Evolutionary conservation across 768 basidiomycete genomes (phyloP).

Genomic region (Sporobolomyces phaffii): DNA sequence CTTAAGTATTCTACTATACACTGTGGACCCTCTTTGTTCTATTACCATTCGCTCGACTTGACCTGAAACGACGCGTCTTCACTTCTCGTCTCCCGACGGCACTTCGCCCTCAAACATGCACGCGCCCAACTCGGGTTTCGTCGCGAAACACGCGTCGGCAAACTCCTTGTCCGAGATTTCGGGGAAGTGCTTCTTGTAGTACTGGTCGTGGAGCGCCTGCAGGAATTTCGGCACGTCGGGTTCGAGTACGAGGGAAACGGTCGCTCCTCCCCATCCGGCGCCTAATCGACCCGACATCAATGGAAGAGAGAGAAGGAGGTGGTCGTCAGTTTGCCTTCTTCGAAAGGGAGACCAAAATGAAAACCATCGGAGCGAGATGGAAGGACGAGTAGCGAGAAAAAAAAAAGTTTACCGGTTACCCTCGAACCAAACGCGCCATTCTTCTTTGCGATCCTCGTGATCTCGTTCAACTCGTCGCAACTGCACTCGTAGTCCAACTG

Average conservation of each 20-base stretch:
- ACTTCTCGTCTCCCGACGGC: not conserved
- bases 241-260: slow-evolving; percentile 71
- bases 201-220: slow-evolving; percentile 55
- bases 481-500: slow-evolving; percentile 62
- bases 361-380: too few relatives aligned
- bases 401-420: slow-evolving; percentile 59
- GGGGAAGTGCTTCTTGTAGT: slow-evolving; percentile 56
- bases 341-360: too few relatives aligned
- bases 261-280: slow-evolving; percentile 88
- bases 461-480: slow-evolving; percentile 62
- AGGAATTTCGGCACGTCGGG: slow-evolving; percentile 61
- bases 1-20: too few relatives aligned
- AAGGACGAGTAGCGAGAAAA: not conserved
- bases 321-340: too few relatives aligned
- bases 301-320: not conserved
- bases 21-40: too few relatives aligned
- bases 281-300: slow-evolving; percentile 46
- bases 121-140: slow-evolving; percentile 73
- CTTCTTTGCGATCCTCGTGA: slow-evolving; percentile 59
- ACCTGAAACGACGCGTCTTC: not conserved
- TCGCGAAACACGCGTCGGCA: slow-evolving; percentile 69
- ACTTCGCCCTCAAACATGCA: slow-evolving; percentile 48
- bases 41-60: too few relatives aligned
- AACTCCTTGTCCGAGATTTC: slow-evolving; percentile 58
- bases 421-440: slow-evolving; percentile 75